Evolutionary conservation across 306 rosid genomes (phyloP).

Genomic region (Pterocarpus macrocarpus): DNA sequence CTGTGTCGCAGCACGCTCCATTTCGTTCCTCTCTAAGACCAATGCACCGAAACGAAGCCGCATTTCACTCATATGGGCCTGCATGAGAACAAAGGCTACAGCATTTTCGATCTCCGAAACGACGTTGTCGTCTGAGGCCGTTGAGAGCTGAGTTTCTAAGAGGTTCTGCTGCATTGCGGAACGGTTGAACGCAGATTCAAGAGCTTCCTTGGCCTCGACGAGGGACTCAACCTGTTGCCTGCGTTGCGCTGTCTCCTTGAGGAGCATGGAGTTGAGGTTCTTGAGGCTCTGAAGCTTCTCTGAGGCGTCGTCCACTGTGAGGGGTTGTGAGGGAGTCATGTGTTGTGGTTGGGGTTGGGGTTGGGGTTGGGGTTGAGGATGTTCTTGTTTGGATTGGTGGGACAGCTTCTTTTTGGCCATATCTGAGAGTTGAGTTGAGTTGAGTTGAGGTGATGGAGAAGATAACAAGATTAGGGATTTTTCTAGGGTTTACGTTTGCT

Average conservation of each 20-base stretch:
- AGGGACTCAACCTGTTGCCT: constrained; percentile 63
- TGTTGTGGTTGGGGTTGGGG: background rate
- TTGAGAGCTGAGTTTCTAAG: background rate
- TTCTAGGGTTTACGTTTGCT: constrained; percentile 42
- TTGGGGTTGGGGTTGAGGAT: constrained; percentile 13
- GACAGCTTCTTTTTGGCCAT: constrained; percentile 83
- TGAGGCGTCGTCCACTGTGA: constrained; percentile 48
- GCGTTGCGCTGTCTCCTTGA: constrained; percentile 65
- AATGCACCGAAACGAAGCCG: constrained; percentile 38
- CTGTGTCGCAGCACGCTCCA: background rate
- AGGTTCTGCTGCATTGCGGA: constrained; percentile 12
- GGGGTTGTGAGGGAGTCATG: background rate
- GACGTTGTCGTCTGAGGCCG: constrained; percentile 32
- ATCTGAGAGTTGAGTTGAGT: background rate
- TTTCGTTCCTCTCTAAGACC: constrained; percentile 46
- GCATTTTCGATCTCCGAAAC: constrained; percentile 55
- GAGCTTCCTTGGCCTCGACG: constrained; percentile 41
- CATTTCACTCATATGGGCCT: constrained; percentile 53
- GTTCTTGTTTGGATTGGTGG: constrained; percentile 36
- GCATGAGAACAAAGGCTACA: constrained; percentile 49
- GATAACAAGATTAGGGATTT: background rate
- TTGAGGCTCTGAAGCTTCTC: constrained; percentile 70
- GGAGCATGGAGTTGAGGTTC: constrained; percentile 67
- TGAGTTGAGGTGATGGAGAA: background rate
- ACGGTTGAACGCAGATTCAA: constrained; percentile 51